Percentiles rank a stretch among this genome's conserved stretches.
phyloP scores from a whole-genome alignment of 495 filamentous ascomycete species.

The Chaetomium tenue region DNA sequence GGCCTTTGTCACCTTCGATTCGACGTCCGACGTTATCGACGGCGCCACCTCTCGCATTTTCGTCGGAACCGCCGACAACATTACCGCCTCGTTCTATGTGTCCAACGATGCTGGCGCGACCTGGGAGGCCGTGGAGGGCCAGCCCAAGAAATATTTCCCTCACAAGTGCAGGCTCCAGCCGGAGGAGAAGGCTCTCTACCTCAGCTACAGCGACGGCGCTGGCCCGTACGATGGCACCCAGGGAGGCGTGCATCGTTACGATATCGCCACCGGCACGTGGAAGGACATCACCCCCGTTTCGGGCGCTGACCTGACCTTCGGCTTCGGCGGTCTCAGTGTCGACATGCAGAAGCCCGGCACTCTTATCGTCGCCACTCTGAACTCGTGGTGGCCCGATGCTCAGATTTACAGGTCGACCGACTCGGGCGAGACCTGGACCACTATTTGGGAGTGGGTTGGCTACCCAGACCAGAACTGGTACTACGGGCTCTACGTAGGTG shows the following conservation, averaged over 20 bases:
- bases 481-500: slow-evolving; percentile 45
- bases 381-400: slow-evolving; percentile 60
- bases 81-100: slow-evolving; percentile 51
- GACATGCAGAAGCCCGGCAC: slow-evolving; percentile 56
- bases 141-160: slow-evolving; percentile 52
- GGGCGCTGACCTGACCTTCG: slow-evolving; percentile 45
- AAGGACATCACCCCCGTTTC: slow-evolving; percentile 55
- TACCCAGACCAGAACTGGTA: slow-evolving; percentile 50
- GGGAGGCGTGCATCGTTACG: slow-evolving; percentile 54
- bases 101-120: slow-evolving; percentile 55
- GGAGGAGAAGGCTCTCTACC: slow-evolving; percentile 53
- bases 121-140: slow-evolving; percentile 50
- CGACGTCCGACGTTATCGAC: slow-evolving; percentile 45
- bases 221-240: slow-evolving; percentile 56
- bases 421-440: slow-evolving; percentile 54
- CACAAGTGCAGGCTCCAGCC: slow-evolving; percentile 57
- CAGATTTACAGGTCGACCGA: slow-evolving; percentile 54
- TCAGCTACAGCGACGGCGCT: slow-evolving; percentile 55
- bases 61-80: slow-evolving; percentile 56
- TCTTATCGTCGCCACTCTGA: slow-evolving; percentile 55
- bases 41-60: slow-evolving; percentile 58
- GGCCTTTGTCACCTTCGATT: slow-evolving; percentile 56
- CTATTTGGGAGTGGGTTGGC: slow-evolving; percentile 50
- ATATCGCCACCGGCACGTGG: slow-evolving; percentile 50
- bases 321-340: slow-evolving; percentile 56